These are phyloP conservation scores for Penicillium diatomitis DNA, from an alignment of 495 filamentous ascomycete species.

Conservation along the genomic window DNA sequence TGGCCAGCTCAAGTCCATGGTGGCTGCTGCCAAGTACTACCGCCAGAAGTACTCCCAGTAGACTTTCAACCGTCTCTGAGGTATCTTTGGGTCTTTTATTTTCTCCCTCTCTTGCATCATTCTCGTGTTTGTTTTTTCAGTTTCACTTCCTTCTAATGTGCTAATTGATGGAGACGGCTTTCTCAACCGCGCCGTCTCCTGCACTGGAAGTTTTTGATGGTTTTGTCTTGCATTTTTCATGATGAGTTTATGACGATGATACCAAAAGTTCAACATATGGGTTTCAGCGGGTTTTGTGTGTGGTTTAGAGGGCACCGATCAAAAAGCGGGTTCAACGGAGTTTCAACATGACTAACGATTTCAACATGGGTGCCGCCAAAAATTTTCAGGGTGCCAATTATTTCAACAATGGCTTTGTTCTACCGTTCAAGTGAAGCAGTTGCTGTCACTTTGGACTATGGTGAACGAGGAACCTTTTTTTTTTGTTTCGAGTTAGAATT, in stretches of 20 bases:
- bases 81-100: too few species aligned
- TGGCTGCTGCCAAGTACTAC: slow-evolving; percentile 93
- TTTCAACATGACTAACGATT: slow-evolving; percentile 52
- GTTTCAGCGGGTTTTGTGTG: slow-evolving; percentile 27
- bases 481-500: slow-evolving; percentile 14
- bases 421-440: slow-evolving; percentile 14
- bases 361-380: slow-evolving; percentile 47
- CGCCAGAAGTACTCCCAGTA: slow-evolving; percentile 72
- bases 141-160: slow-evolving; percentile 15
- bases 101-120: too few species aligned
- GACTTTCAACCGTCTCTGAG: slow-evolving; percentile 2
- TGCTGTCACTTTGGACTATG: slow-evolving; percentile 10
- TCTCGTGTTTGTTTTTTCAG: not conserved
- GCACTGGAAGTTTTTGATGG: slow-evolving; percentile 16
- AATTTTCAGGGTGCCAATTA: slow-evolving; percentile 18
- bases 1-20: slow-evolving; percentile 48
- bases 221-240: slow-evolving; percentile 16
- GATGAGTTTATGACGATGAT: slow-evolving; percentile 43
- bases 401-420: slow-evolving; percentile 25
- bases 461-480: slow-evolving; percentile 11
- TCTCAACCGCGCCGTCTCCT: slow-evolving; percentile 37
- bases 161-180: slow-evolving; percentile 28
- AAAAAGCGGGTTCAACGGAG: slow-evolving; percentile 37
- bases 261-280: slow-evolving; percentile 46
- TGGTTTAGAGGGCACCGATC: slow-evolving; percentile 31